Evolutionary conservation across 768 basidiomycete species (phyloP), one percentile per base, ranked within the genome.

Genomic region (Psilocybe cyanescens): DNA sequence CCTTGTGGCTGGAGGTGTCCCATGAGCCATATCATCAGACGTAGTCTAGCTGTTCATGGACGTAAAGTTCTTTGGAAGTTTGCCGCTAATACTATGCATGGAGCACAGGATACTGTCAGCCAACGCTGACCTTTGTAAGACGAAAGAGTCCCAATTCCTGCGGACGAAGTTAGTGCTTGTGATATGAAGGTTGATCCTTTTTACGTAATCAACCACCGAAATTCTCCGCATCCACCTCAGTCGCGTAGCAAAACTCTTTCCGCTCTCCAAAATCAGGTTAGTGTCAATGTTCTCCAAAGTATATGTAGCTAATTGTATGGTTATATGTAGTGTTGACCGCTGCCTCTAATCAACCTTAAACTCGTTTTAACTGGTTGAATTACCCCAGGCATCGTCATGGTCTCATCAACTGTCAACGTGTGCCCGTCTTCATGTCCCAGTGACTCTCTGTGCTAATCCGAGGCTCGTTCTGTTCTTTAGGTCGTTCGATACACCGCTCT

Each of bases 401-500:
- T 79, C 70, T 91, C 90, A 67, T 75, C 88, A 70, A 91, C 90
- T 65, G 80, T 91, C 71, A 92, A 91, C 75, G 90, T 91, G 78
- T 68, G 89, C 79, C 50, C 54, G 35, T 19, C 65, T 35, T 56
- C 41, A 53, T 48, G 17, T 58, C 28, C 48, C 46, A 41, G 50
- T 55, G 51, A 46, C 55, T 53, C 60, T 45, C 29, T 31, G 9
- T 57, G 48, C 62, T 60, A 12, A 62, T 62, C 53, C 55, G 16
- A 59, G 5, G 8, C 24, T 12, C 31, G 51, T 44, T 51, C 41
- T 41, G 35, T 64, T 45, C 29, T 50, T 49, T 74, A 96, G 97
- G 97, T 97, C 75, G 90, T 91, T 70, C 92, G 97, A 71, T 99
- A 97, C 77, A 89, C 94, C 17, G 95, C 96, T 54, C 86, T 99